Evolutionary conservation across 169 alveolate genomes (phyloP).

Genomic region (Eimeria tenella): DNA sequence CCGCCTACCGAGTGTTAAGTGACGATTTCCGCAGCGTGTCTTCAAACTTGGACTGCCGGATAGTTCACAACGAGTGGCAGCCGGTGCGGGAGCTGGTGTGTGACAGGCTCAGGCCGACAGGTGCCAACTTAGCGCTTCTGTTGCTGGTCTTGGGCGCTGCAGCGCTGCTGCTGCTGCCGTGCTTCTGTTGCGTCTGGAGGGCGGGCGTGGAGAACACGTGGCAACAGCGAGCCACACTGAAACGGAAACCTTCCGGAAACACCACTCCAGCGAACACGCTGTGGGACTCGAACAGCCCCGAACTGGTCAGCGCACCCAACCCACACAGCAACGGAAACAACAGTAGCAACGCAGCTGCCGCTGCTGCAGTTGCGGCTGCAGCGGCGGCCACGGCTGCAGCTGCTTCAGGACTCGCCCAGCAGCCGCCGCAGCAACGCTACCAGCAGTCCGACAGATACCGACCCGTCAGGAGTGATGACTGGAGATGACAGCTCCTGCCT

Average conservation of each 20-base stretch:
- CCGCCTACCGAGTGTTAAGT: neutral
- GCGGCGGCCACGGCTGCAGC: slow-evolving; percentile 43
- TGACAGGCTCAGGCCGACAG: neutral
- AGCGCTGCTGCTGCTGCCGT: slow-evolving; percentile 52
- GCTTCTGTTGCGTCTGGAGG: slow-evolving; percentile 52
- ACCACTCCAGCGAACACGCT: neutral
- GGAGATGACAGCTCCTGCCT: neutral
- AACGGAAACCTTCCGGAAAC: neutral
- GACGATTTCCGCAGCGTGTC: neutral
- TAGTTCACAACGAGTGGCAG: slow-evolving; percentile 42
- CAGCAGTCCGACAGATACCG: slow-evolving; percentile 3
- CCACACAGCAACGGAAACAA: neutral
- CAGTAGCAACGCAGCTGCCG: slow-evolving; percentile 37
- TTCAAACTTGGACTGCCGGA: neutral
- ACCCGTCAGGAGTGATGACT: neutral
- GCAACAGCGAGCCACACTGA: neutral
- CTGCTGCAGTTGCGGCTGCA: slow-evolving; percentile 58
- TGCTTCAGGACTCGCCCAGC: slow-evolving; percentile 24
- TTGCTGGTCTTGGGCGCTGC: slow-evolving; percentile 39
- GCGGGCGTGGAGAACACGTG: neutral
- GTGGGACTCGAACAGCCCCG: neutral
- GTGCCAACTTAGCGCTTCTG: slow-evolving; percentile 16
- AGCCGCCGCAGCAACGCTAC: slow-evolving; percentile 31
- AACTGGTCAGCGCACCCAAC: neutral
- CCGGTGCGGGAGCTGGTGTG: slow-evolving; percentile 40